Evolutionary conservation across 169 alveolate genomes (phyloP), one percentile per base, ranked within the genome.

Genomic region (Eimeria sp.): DNA sequence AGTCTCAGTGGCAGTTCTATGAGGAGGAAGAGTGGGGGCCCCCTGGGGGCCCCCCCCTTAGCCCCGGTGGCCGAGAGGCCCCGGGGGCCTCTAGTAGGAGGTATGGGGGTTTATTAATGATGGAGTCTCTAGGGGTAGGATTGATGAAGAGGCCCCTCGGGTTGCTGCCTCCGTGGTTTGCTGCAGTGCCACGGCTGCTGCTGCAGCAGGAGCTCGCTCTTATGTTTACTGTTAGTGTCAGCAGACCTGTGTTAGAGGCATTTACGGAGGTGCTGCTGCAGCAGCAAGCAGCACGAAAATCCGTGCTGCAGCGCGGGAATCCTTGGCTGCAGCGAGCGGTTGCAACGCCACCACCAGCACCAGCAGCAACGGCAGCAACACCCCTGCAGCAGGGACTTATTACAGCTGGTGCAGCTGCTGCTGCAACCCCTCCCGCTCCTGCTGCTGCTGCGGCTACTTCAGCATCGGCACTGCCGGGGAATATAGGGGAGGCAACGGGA

Each of bases 141-240:
- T 14, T 78, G 4, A 20, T 78, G 65, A 43, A 78, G 89, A 34
- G 89, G 63, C 89, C 89, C 65, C 34, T 78, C 30, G 89, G 49
- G 45, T 65, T 25, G 63, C 65, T 78, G 89, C 89, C 89, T 6
- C 89, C 89, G 2, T 78, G 89, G 89, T 78, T 78, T 49, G 89
- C 65, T 25, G 40, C 89, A 4, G 30, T 78, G 27, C 89, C 89
- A 4, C 89, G 89, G 22, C 89, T 78, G 40, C 89, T 78, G 22
- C 89, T 78, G 70, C 89, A 78, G 67, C 89, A 78, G 89, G 89
- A 78, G 34, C 67, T 78, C 40, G 89, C 89, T 13, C 67, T 78
- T 20, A 18, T 78, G 89, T 65, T 78, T 43, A 78, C 45, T 45
- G 89, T 78, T 2, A 43, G 25, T 10, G 9, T 61, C 45, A 61